Conservation (phyloP, 371 early-diverging fungal genomes). For the Apophysomyces variabilis region DNA sequence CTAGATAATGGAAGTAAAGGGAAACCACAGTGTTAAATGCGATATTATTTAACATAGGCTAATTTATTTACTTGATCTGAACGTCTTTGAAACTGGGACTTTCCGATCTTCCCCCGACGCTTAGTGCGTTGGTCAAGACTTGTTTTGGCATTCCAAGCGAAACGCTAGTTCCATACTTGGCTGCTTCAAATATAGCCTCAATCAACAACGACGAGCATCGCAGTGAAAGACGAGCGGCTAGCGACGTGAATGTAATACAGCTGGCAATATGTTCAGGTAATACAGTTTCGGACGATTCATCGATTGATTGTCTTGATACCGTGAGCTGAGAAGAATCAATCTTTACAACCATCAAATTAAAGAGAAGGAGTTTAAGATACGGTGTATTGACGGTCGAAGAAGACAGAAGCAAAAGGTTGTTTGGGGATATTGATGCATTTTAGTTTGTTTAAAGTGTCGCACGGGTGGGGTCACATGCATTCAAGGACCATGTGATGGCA, state of each 20-base stretch:
- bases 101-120: constrained; percentile 52
- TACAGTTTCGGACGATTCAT: constrained; percentile 1
- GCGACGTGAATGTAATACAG: constrained; percentile 42
- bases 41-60: not conserved
- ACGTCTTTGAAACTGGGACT: constrained; percentile 20
- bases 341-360: not conserved
- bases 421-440: constrained; percentile 1
- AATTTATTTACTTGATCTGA: constrained; percentile 22
- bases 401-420: constrained; percentile 1
- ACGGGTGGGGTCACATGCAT: constrained; percentile 2
- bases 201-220: constrained; percentile 44
- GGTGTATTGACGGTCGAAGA: not conserved
- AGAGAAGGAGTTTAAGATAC: not conserved
- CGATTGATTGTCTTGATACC: not conserved
- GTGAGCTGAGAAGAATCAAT: not conserved
- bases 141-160: constrained; percentile 63
- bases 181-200: constrained; percentile 63
- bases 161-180: constrained; percentile 63
- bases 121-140: constrained; percentile 59
- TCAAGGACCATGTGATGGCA: constrained; percentile 1
- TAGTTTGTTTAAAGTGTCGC: not conserved
- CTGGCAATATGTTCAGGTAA: constrained; percentile 44
- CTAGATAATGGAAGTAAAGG: constrained; percentile 26
- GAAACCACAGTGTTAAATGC: constrained; percentile 1
- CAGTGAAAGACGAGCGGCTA: constrained; percentile 49